Evolutionary conservation across 345 rosid genomes (phyloP), one percentile per base, ranked within the genome.

Genomic region (Acer saccharum): DNA sequence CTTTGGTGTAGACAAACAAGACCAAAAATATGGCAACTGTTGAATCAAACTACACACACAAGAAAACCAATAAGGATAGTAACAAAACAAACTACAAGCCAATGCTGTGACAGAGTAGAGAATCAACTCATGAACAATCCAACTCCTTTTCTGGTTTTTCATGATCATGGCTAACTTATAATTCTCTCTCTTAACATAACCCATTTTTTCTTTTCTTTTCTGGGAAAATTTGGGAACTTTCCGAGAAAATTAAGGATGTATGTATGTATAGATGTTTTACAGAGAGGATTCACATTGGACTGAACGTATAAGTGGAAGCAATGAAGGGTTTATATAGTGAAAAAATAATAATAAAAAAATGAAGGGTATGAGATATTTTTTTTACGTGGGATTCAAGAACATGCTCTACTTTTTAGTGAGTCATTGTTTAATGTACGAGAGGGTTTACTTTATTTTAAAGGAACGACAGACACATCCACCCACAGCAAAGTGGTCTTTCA

Each of bases 1-100:
- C 73, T 78, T 86, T 0, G 91, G 90, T 39, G 76, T 75, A 39
- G 71, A 76, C 32, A 80, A 70, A 20, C 73, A 87, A 44, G 86
- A 77, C 72, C 78, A 76, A 32, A 77, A 23, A 55, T 35, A 60
- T 0, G 86, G 84, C 60, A 77, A 75, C 10, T 79, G 69, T 74
- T 80, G 73, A 57, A 78, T 55, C 60, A 80, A 72, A n/a, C 73
- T 71, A 67, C 65, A 32, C 14, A 78, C n/a, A 52, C 76, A 71
- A 68, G 84, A 80, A 52, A 82, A 69, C 78, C 86, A 81, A 8
- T 35, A 77, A 54, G 72, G 66, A 50, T 23, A 69, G 48, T 73
- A 76, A 25, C 68, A 85, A 20, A 87, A 9, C 3, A 85, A 44
- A 66, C 54, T 62, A 46, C 82, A 85, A 3, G 80, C 58, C 66